A percentile compares a stretch with the other conserved stretches of the same genome.
Conservation (phyloP, 257 asterid species). For the Solanum corneliomulleri region DNA sequence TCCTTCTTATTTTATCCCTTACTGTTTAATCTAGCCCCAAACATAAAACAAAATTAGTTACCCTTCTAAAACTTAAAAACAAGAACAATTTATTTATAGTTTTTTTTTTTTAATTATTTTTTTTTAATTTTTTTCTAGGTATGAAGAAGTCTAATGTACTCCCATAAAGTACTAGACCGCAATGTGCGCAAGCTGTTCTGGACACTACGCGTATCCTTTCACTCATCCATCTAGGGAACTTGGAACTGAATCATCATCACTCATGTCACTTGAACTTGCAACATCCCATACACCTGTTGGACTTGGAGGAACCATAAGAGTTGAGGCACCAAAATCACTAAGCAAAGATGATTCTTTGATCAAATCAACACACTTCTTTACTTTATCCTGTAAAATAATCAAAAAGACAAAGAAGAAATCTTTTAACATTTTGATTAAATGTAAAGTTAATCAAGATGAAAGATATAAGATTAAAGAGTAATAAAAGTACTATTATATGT, state of each 20-base stretch:
- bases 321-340: neutral
- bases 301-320: neutral
- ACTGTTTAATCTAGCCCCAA: neutral
- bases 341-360: neutral
- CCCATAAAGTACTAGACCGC: neutral
- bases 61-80: neutral
- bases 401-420: neutral
- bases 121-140: neutral
- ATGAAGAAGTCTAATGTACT: neutral
- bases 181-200: neutral
- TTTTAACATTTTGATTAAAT: neutral
- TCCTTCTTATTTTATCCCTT: neutral
- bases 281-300: conserved; percentile 3
- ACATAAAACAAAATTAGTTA: neutral
- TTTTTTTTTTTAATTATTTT: too few species aligned
- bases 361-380: neutral
- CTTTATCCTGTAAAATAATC: conserved; percentile 3
- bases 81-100: neutral
- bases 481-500: neutral
- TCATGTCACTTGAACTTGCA: neutral
- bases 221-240: neutral
- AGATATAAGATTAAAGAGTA: neutral
- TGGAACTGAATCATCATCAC: neutral
- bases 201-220: neutral
- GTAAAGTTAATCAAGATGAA: neutral